Percentiles rank a stretch among this genome's conserved stretches.
Evolutionary conservation across 257 asterid genomes (phyloP).

Genomic region (Fraxinus excelsior): DNA sequence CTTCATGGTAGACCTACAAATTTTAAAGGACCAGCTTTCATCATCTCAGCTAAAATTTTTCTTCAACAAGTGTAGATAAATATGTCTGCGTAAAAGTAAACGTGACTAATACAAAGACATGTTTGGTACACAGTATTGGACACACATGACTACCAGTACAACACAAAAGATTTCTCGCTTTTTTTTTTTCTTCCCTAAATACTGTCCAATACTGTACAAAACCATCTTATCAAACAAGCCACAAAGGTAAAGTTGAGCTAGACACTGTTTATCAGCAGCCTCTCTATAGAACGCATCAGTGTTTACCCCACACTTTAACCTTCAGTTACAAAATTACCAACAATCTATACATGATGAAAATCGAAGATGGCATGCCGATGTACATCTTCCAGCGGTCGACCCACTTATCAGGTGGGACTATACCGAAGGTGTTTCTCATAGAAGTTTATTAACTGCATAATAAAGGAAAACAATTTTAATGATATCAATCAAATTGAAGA

Average conservation of each 20-base stretch:
- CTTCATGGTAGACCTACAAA: no score
- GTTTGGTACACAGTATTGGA: background rate
- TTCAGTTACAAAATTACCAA: slow-evolving; percentile 40
- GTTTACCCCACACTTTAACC: background rate
- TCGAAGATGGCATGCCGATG: slow-evolving; percentile 11
- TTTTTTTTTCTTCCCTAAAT: background rate
- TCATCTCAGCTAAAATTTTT: background rate
- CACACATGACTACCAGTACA: background rate
- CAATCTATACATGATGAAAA: slow-evolving; percentile 25
- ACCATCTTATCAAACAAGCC: background rate
- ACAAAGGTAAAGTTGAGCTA: background rate
- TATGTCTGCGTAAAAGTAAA: background rate
- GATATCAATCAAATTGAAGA: background rate
- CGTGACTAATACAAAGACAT: background rate
- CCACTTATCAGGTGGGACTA: slow-evolving; percentile 38
- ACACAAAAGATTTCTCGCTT: background rate
- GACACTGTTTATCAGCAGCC: background rate
- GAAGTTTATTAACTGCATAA: slow-evolving; percentile 76
- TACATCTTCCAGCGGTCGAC: slow-evolving; percentile 21
- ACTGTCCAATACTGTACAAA: background rate
- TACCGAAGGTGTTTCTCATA: slow-evolving; percentile 84
- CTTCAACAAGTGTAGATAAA: background rate
- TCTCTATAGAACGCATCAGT: background rate
- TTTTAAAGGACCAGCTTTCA: no score
- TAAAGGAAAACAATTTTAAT: background rate